Conservation (phyloP, 2,329 filamentous ascomycete species). For the Colletotrichum endophyticum region DNA sequence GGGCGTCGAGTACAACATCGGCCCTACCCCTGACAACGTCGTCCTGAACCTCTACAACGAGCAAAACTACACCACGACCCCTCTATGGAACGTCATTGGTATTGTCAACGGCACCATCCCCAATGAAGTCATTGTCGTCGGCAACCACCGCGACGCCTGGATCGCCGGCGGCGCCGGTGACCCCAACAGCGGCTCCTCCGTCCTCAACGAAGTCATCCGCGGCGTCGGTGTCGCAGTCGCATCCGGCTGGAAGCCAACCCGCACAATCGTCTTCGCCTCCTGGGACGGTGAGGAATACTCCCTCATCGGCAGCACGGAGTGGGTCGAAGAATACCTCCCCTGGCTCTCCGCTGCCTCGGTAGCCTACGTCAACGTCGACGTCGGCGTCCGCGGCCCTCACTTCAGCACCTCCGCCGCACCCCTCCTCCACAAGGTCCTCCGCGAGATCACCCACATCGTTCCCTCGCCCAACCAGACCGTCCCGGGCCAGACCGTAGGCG, state of each 20-base stretch:
- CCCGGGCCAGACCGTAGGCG: slow-evolving; percentile 70
- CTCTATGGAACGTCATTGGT: slow-evolving; percentile 91
- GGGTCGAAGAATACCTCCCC: slow-evolving; percentile 87
- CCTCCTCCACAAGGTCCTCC: slow-evolving; percentile 74
- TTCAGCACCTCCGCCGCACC: slow-evolving; percentile 74
- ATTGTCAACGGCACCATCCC: slow-evolving; percentile 86
- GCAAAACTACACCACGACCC: slow-evolving; percentile 82
- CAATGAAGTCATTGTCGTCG: slow-evolving; percentile 86
- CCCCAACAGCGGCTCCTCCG: slow-evolving; percentile 82
- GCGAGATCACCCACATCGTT: slow-evolving; percentile 68
- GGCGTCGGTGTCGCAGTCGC: slow-evolving; percentile 75
- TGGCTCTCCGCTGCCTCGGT: slow-evolving; percentile 78
- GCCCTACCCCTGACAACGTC: slow-evolving; percentile 76
- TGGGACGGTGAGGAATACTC: slow-evolving; percentile 89
- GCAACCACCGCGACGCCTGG: slow-evolving; percentile 94
- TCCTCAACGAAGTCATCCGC: slow-evolving; percentile 78
- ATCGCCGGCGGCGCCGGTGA: slow-evolving; percentile 81
- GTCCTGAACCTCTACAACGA: slow-evolving; percentile 78
- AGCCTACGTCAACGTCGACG: slow-evolving; percentile 87
- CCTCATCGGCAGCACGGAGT: slow-evolving; percentile 85
- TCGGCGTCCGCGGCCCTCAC: slow-evolving; percentile 69
- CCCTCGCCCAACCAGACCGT: slow-evolving; percentile 80
- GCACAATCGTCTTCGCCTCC: slow-evolving; percentile 88
- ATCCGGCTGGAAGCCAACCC: slow-evolving; percentile 65
- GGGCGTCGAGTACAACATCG: slow-evolving; percentile 84